Evolutionary conservation across 2,329 filamentous ascomycete genomes (phyloP), one percentile per base, ranked within the genome.

Genomic region (Cladophialophora bantiana): DNA sequence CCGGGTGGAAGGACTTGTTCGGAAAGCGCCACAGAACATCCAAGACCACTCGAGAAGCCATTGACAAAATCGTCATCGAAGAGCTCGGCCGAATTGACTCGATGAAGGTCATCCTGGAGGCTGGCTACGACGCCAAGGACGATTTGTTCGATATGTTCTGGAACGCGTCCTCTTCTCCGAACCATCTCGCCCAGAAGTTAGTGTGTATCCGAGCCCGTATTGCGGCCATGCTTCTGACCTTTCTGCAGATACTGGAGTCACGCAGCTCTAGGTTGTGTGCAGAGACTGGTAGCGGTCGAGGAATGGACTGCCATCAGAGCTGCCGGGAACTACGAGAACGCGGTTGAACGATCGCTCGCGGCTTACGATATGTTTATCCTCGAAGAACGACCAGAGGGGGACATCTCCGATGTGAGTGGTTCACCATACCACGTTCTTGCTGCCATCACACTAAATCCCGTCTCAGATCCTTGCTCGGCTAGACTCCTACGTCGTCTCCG

Each of bases 301-400:
- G 86, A 92, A 75, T 98, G 94, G 94, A 81, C 81, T 68, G 84
- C 84, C 62, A 71, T 91, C 61, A 79, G 77, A 50, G 76, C 79
- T 32, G 81, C 84, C 5, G 55, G 38, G n/a, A 20, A 61, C 15
- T 82, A 85, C 61, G 78, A 82, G 62, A 81, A 88, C 26, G 77
- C 86, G 7, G 82, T 97, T 20, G 68, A 70, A 40, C 54, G 36
- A 32, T 45, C 90, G 1, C 81, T 98, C 15, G 90, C 89, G 20
- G 90, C 90, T 13, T 96, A 96, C 77, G 95, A 98, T 77, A 85
- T 98, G 78, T 98, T 98, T 78, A 88, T 96, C 54, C 82, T 94
- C 34, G 88, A 90, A 70, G 89, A 90, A 62, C 85, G 88, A 18
- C 83, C 84, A 35, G 88, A 64, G 5, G 72, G 90, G n/a, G 93